Base-by-base conservation (phyloP, 1,139 yeast species). In the Magnusiomyces fungicola region DNA sequence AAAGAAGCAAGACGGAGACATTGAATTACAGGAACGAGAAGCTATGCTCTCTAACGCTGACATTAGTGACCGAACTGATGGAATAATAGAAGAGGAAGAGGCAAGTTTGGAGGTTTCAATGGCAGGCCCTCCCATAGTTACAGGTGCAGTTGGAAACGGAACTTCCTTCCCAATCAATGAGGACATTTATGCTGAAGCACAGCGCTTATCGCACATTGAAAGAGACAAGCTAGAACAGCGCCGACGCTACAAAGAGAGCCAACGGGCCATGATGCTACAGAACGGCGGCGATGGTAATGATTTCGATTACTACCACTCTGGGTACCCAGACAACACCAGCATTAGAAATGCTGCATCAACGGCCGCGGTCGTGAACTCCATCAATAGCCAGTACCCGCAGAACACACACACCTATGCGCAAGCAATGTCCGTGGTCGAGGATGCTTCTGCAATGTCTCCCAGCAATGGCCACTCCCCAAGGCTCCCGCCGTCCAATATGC, bases 121-220 rank as follows among this genome's bases (percentile, higher is more conserved):
- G 16, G 22, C 7, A n/a, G 23, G 38, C 5, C 38, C 38, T 21
- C 5, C 38, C 16, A 5, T 39, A 12, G 32, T 39, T 3, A 14
- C 43, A 2, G 43, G 43, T 5, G 41, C 45, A 9, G 43, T 29
- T 16, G 50, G 48, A 2, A 48, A 50, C 22, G 53, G 53, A 16
- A 50, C 51, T 2, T 48, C 45, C 33, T 50, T 39, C 32, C 46
- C 50, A 12, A 46, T 50, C 18, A 45, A 50, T 23, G 41, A 39
- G 24, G 47, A 25, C 10, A 16, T 50, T 5, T 47, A 45, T 19
- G 39, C 37, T 1, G 18, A 42, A 21, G 50, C 48, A 12, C 39
- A 41, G 14, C 18, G 37, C 5, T 24, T 41, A 4, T 45, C 50
- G 2, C 18, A 30, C 7, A 41, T 38, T 10, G 52, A 50, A 37